Conservation (phyloP, 1,139 yeast genomes). For the Tardiomyces depauwii region DNA sequence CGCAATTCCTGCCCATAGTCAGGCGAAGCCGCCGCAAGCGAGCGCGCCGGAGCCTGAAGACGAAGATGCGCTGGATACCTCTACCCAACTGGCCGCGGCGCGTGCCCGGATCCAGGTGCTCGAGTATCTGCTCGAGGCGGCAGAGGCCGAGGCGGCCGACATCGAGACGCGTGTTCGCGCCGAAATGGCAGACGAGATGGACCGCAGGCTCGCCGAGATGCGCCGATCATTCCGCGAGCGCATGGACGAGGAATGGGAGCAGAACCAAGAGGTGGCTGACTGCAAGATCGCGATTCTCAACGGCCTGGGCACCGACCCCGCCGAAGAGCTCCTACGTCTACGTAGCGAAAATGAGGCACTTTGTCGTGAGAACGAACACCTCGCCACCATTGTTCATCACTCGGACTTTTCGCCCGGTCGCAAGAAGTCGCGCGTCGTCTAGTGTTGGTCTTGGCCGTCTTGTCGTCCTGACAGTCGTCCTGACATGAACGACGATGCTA, state of each 20-base stretch:
- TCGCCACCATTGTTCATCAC: background rate
- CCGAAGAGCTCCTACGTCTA: slow-evolving; percentile 4
- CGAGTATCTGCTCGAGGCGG: slow-evolving; percentile 14
- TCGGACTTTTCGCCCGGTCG: background rate
- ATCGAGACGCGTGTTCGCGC: slow-evolving; percentile 24
- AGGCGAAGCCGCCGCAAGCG: background rate
- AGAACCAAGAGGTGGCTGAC: slow-evolving; percentile 16
- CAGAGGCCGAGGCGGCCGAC: slow-evolving; percentile 13
- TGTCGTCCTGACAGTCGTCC: too few relatives aligned
- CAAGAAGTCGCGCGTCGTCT: background rate
- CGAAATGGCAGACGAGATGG: slow-evolving; percentile 25
- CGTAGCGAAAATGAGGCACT: slow-evolving; percentile 7
- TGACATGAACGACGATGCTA: too few relatives aligned
- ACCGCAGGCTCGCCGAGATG: slow-evolving; percentile 20
- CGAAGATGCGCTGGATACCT: background rate
- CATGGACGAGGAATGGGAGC: slow-evolving; percentile 18
- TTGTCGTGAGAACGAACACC: slow-evolving; percentile 1
- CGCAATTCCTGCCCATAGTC: background rate
- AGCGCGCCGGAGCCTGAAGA: background rate
- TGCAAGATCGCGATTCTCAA: slow-evolving; percentile 13
- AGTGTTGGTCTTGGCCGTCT: too few relatives aligned
- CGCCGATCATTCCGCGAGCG: slow-evolving; percentile 15
- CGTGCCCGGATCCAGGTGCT: background rate
- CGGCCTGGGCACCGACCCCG: background rate
- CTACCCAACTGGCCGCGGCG: background rate